phyloP scores from a whole-genome alignment of 306 rosid genomes.

The Geum urbanum region DNA sequence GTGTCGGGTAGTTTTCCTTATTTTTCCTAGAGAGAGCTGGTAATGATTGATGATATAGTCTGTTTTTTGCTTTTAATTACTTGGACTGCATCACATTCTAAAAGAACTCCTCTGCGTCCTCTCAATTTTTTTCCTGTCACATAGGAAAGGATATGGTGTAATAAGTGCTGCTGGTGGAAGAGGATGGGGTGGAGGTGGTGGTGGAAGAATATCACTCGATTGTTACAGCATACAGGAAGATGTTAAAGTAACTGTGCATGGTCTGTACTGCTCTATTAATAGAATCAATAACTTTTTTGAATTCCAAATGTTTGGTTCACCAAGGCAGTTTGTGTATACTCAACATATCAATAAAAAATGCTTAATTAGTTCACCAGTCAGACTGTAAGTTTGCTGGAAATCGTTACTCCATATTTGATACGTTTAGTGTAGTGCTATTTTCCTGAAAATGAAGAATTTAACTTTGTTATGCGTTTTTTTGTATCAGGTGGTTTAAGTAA shows the following conservation, averaged over 20 bases:
- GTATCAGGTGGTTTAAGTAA: slow-evolving; percentile 83
- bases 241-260: slow-evolving; percentile 73
- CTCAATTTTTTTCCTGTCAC: slow-evolving; percentile 27
- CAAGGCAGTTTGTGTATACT: neutral
- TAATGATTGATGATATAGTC: neutral
- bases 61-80: neutral
- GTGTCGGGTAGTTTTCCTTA: neutral
- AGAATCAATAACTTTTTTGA: slow-evolving; percentile 8
- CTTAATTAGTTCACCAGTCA: neutral
- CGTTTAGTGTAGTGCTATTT: slow-evolving; percentile 7
- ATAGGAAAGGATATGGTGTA: slow-evolving; percentile 87
- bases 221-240: slow-evolving; percentile 98
- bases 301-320: slow-evolving; percentile 27
- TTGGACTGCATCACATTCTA: neutral
- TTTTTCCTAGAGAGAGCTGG: neutral
- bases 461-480: slow-evolving; percentile 27
- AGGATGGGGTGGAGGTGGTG: slow-evolving; percentile 99
- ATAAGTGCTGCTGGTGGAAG: slow-evolving; percentile 95
- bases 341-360: neutral
- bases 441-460: slow-evolving; percentile 17
- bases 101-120: neutral
- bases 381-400: neutral
- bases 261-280: slow-evolving; percentile 45
- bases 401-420: neutral
- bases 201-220: slow-evolving; percentile 95